Evolutionary conservation across 192 early-diverging fungal species (phyloP).

Genomic region (Coemansia sp.): DNA sequence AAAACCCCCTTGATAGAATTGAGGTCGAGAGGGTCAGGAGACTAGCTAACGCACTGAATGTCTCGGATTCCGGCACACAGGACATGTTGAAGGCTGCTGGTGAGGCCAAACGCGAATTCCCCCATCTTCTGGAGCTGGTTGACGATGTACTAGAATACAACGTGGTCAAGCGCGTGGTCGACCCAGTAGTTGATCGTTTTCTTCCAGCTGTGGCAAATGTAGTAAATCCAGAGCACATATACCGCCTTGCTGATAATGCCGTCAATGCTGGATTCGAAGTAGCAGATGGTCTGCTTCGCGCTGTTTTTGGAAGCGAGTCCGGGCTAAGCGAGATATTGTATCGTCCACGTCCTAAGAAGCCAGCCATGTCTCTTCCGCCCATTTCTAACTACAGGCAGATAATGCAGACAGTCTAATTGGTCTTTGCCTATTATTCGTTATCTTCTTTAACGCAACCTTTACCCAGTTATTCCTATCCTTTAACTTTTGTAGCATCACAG

Average conservation of each 20-base stretch:
- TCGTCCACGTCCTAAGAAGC: slow-evolving; percentile 51
- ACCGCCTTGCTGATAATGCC: slow-evolving; percentile 50
- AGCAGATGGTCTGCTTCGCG: slow-evolving; percentile 46
- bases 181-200: slow-evolving; percentile 50
- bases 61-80: slow-evolving; percentile 49
- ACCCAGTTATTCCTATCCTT: neutral
- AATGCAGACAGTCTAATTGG: slow-evolving; percentile 22
- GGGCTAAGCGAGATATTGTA: slow-evolving; percentile 48
- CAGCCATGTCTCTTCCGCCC: slow-evolving; percentile 36
- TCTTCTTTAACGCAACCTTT: neutral
- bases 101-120: slow-evolving; percentile 50
- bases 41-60: slow-evolving; percentile 49
- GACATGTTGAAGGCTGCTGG: slow-evolving; percentile 47
- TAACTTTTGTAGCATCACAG: neutral
- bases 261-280: slow-evolving; percentile 54
- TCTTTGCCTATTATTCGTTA: neutral
- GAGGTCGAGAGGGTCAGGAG: slow-evolving; percentile 48
- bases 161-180: slow-evolving; percentile 48
- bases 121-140: slow-evolving; percentile 45
- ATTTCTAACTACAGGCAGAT: slow-evolving; percentile 21
- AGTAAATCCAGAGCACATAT: slow-evolving; percentile 48
- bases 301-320: slow-evolving; percentile 52
- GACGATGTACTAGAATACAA: slow-evolving; percentile 47
- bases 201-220: slow-evolving; percentile 47
- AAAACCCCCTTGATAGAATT: slow-evolving; percentile 32